Conservation (phyloP, 2,329 filamentous ascomycete species). For the Botryotinia convoluta region DNA sequence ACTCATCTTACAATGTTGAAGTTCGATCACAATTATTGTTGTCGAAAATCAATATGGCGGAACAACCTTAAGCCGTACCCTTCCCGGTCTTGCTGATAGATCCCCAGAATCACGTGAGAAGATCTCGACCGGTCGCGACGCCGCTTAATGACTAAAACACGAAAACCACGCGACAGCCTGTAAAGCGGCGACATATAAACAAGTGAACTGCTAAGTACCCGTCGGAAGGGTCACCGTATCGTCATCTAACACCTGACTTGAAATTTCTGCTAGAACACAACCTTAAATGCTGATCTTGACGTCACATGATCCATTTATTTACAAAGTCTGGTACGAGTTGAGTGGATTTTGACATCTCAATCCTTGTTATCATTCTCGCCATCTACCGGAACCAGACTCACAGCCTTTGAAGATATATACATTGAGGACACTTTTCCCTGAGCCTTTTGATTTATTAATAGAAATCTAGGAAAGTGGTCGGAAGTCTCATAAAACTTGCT, state of each 20-base stretch:
- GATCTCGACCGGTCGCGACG: neutral
- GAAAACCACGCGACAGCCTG: neutral
- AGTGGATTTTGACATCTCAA: neutral
- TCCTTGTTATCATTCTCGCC: neutral
- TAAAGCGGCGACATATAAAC: neutral
- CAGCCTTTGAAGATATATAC: neutral
- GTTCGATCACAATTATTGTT: neutral
- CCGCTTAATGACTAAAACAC: neutral
- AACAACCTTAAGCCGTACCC: neutral
- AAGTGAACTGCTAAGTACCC: neutral
- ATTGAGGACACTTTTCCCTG: neutral
- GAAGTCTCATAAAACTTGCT: neutral
- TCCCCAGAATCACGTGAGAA: neutral
- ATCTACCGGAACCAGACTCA: neutral
- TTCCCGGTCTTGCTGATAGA: neutral
- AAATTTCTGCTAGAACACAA: neutral
- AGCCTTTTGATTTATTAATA: slow-evolving; percentile 2
- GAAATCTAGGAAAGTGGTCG: neutral
- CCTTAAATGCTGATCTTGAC: neutral
- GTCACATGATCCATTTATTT: slow-evolving; percentile 6
- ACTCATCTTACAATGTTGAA: neutral
- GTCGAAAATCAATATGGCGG: slow-evolving; percentile 6
- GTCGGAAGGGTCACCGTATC: neutral
- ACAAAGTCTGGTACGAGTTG: neutral
- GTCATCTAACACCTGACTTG: neutral